phyloP scores from a whole-genome alignment of 805 yeast species.

The Ogataea salicorniae region DNA sequence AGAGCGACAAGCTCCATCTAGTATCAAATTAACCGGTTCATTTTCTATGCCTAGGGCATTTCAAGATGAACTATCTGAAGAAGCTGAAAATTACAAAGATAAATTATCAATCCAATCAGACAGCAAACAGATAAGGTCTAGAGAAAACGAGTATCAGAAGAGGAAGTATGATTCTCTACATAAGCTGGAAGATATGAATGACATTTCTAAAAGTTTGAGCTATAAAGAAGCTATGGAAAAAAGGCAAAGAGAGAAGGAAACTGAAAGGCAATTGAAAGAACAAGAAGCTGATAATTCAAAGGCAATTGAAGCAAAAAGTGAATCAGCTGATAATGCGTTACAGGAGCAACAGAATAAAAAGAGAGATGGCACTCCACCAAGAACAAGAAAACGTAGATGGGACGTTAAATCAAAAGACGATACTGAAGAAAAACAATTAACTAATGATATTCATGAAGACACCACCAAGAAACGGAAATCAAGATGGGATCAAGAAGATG shows the following conservation, averaged over 20 bases:
- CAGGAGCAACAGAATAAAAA: no score
- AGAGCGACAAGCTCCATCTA: neutral
- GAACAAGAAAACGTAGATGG: slow-evolving; percentile 36
- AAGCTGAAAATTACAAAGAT: slow-evolving; percentile 21
- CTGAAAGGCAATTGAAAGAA: slow-evolving; percentile 33
- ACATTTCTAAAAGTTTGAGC: slow-evolving; percentile 16
- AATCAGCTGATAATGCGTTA: no score
- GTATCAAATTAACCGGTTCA: slow-evolving; percentile 11
- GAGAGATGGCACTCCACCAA: slow-evolving; percentile 19
- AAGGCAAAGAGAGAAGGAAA: slow-evolving; percentile 37
- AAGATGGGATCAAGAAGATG: slow-evolving; percentile 25
- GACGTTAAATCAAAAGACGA: slow-evolving; percentile 38
- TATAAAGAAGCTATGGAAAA: slow-evolving; percentile 40
- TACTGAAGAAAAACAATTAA: slow-evolving; percentile 8
- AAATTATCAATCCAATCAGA: slow-evolving; percentile 21
- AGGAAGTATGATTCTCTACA: slow-evolving; percentile 23
- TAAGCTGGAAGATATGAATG: slow-evolving; percentile 6
- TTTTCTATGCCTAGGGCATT: slow-evolving; percentile 22
- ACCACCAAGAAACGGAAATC: slow-evolving; percentile 8
- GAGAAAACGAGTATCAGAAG: slow-evolving; percentile 46
- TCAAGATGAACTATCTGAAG: slow-evolving; percentile 16
- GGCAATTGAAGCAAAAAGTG: neutral
- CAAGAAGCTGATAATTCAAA: neutral
- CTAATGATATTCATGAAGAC: slow-evolving; percentile 1
- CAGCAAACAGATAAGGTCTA: slow-evolving; percentile 26